Conservation (phyloP, 306 rosid species). For the Lathyrus aphaca region DNA sequence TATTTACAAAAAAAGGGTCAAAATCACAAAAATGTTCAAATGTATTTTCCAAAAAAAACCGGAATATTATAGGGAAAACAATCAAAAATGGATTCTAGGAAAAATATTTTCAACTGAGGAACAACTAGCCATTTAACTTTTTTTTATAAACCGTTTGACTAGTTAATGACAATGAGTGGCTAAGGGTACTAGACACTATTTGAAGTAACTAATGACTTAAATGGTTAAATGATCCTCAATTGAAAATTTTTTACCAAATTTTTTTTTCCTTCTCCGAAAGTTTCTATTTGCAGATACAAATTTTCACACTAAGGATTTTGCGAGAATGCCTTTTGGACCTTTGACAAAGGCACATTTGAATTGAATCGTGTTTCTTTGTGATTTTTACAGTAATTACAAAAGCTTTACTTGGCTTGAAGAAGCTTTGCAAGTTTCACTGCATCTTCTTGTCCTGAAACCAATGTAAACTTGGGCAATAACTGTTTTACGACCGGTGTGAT, state of each 20-base stretch:
- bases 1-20: neutral
- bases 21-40: conserved; percentile 24
- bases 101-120: conserved; percentile 13
- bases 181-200: conserved; percentile 29
- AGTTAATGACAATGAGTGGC: conserved; percentile 1
- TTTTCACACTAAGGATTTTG: conserved; percentile 1
- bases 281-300: neutral
- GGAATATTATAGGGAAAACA: conserved; percentile 7
- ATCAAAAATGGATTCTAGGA: conserved; percentile 14
- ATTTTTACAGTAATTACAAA: conserved; percentile 2
- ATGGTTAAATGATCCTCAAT: conserved; percentile 13
- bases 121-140: conserved; percentile 25
- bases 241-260: neutral
- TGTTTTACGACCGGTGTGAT: conserved; percentile 91
- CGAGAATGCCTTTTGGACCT: conserved; percentile 15
- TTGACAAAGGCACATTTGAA: conserved; percentile 11
- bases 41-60: conserved; percentile 24
- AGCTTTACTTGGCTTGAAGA: conserved; percentile 70
- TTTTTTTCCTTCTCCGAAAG: conserved; percentile 6
- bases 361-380: neutral
- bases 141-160: conserved; percentile 9
- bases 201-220: conserved; percentile 20
- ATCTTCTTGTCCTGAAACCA: conserved; percentile 97
- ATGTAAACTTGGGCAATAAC: conserved; percentile 76
- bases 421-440: conserved; percentile 87